These are phyloP conservation scores for Melanopsichium pennsylvanicum DNA, from an alignment of 1,284 basidiomycete species.

Conservation along the genomic window DNA sequence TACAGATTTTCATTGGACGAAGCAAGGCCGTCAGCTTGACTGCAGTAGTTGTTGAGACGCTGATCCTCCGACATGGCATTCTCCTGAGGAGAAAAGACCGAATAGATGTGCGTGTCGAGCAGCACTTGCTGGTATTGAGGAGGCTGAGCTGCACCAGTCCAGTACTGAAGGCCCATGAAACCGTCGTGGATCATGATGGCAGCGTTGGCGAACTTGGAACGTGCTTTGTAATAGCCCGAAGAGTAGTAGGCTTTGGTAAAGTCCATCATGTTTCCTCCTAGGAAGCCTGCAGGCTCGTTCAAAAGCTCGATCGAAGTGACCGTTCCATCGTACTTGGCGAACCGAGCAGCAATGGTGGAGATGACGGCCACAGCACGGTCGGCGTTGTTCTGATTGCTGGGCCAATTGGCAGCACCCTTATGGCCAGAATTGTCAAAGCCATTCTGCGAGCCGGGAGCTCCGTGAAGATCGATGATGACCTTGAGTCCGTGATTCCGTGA, in stretches of 20 bases:
- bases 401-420: slow-evolving; percentile 76
- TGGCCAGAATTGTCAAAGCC: slow-evolving; percentile 73
- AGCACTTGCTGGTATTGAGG: slow-evolving; percentile 73
- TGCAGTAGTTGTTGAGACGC: slow-evolving; percentile 56
- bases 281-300: slow-evolving; percentile 58
- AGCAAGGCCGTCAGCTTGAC: slow-evolving; percentile 23
- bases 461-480: slow-evolving; percentile 78
- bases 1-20: slow-evolving; percentile 52
- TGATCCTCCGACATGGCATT: slow-evolving; percentile 39
- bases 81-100: slow-evolving; percentile 49
- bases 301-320: slow-evolving; percentile 60
- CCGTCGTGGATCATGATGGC: slow-evolving; percentile 79
- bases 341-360: slow-evolving; percentile 67
- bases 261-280: slow-evolving; percentile 30
- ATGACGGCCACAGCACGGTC: slow-evolving; percentile 77
- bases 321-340: slow-evolving; percentile 51
- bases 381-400: slow-evolving; percentile 74
- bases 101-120: slow-evolving; percentile 72
- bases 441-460: slow-evolving; percentile 68
- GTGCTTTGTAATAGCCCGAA: slow-evolving; percentile 42
- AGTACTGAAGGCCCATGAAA: slow-evolving; percentile 79
- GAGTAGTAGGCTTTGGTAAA: slow-evolving; percentile 49
- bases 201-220: slow-evolving; percentile 37
- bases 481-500: slow-evolving; percentile 79
- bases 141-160: slow-evolving; percentile 75